A percentile compares a stretch with the other conserved stretches of the same genome.
These are phyloP conservation scores for Infundibulicybe gibba DNA, from an alignment of 768 basidiomycete species.

Conservation along the genomic window DNA sequence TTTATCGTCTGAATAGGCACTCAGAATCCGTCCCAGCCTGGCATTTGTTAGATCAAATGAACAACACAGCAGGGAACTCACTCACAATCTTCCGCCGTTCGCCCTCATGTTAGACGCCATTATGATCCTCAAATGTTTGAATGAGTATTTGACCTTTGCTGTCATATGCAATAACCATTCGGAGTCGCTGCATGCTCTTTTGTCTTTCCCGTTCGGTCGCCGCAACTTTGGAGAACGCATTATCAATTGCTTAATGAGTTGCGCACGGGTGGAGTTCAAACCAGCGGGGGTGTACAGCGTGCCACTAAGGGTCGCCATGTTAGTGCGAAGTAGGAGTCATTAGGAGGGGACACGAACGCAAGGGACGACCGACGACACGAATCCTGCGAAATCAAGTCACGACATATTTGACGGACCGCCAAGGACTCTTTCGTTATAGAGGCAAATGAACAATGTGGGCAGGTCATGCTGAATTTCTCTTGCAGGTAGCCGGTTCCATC, in stretches of 20 bases:
- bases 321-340: background rate
- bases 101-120: background rate
- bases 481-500: slow-evolving; percentile 39
- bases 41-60: background rate
- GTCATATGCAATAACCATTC: slow-evolving; percentile 1
- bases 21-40: slow-evolving; percentile 33
- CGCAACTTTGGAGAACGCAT: background rate
- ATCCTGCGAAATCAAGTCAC: slow-evolving; percentile 25
- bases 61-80: background rate
- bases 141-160: background rate
- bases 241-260: background rate
- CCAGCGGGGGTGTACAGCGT: background rate
- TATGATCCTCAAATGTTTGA: background rate
- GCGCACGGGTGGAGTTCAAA: background rate
- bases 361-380: slow-evolving; percentile 17
- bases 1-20: slow-evolving; percentile 39
- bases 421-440: slow-evolving; percentile 34
- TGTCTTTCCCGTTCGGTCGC: background rate
- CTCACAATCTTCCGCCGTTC: slow-evolving; percentile 15
- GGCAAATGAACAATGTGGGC: slow-evolving; percentile 25
- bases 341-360: slow-evolving; percentile 15
- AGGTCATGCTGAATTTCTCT: slow-evolving; percentile 26
- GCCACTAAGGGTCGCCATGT: background rate
- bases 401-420: slow-evolving; percentile 35
- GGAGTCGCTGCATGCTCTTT: background rate